Percentiles rank a stretch among this genome's conserved stretches.
Evolutionary conservation across 2,329 filamentous ascomycete species (phyloP).

Genomic region (Sporothrix brunneoviolacea): DNA sequence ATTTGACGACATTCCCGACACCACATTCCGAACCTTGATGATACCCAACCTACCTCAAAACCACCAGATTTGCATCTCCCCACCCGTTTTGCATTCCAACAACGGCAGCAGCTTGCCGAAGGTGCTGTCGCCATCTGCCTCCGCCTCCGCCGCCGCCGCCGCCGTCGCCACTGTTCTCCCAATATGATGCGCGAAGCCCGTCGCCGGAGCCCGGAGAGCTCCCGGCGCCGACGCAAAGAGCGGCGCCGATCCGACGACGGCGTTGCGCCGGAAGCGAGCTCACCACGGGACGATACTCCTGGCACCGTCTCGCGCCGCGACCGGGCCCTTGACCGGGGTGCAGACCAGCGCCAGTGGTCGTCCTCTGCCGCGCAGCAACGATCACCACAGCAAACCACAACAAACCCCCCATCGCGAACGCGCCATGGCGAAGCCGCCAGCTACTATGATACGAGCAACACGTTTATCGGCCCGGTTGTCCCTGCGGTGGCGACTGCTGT

Average conservation of each 20-base stretch:
- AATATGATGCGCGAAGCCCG: slow-evolving; percentile 48
- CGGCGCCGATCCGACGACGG: slow-evolving; percentile 35
- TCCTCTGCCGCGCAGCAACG: too few species aligned
- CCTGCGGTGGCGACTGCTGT: background rate
- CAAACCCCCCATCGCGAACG: background rate
- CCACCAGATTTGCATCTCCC: background rate
- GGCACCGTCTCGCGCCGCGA: background rate
- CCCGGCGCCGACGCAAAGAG: slow-evolving; percentile 39
- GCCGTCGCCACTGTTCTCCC: too few species aligned
- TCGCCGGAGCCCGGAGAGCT: slow-evolving; percentile 50
- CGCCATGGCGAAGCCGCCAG: slow-evolving; percentile 13
- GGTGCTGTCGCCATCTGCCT: background rate
- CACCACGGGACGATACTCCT: slow-evolving; percentile 3
- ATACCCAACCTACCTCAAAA: background rate
- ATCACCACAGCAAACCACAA: background rate
- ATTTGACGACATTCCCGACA: too few species aligned
- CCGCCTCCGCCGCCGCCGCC: background rate
- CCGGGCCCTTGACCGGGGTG: background rate
- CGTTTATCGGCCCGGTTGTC: background rate
- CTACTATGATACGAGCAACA: slow-evolving; percentile 12
- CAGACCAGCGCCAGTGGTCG: background rate
- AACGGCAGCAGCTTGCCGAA: slow-evolving; percentile 8
- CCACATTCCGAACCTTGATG: background rate
- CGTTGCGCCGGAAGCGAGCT: slow-evolving; percentile 19
- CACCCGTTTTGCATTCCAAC: slow-evolving; percentile 7